phyloP scores from a whole-genome alignment of 768 basidiomycete genomes.

The Heimioporus sp. region DNA sequence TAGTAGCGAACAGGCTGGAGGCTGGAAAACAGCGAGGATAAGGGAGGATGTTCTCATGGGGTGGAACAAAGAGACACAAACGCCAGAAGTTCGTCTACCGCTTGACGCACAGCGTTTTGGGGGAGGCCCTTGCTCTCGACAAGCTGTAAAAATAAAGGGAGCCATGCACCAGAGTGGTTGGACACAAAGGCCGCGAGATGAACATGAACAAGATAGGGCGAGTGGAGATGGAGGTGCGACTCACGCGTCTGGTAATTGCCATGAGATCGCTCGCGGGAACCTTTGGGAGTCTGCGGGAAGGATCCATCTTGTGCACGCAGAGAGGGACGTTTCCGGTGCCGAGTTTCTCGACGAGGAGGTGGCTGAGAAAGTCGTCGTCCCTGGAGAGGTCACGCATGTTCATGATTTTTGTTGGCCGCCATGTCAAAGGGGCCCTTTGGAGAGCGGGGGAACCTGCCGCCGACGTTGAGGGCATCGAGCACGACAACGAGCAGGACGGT shows the following conservation, averaged over 20 bases:
- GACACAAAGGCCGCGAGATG: slow-evolving; percentile 15
- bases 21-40: slow-evolving; percentile 37
- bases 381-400: slow-evolving; percentile 86
- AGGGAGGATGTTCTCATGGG: slow-evolving; percentile 13
- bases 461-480: slow-evolving; percentile 34
- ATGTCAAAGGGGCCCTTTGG: slow-evolving; percentile 39
- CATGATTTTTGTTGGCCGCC: slow-evolving; percentile 88
- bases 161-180: slow-evolving; percentile 20
- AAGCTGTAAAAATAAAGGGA: slow-evolving; percentile 40
- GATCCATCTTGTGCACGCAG: slow-evolving; percentile 88
- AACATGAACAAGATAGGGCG: slow-evolving; percentile 26
- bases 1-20: slow-evolving; percentile 76
- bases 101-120: slow-evolving; percentile 60
- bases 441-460: slow-evolving; percentile 23
- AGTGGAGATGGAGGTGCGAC: slow-evolving; percentile 27
- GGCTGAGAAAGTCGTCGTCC: slow-evolving; percentile 89
- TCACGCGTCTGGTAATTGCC: slow-evolving; percentile 73
- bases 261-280: slow-evolving; percentile 67
- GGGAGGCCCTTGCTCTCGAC: slow-evolving; percentile 55
- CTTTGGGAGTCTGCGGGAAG: slow-evolving; percentile 72
- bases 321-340: slow-evolving; percentile 79
- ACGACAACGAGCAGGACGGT: slow-evolving; percentile 22
- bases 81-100: slow-evolving; percentile 78
- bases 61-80: slow-evolving; percentile 41
- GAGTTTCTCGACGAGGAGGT: slow-evolving; percentile 85